Evolutionary conservation across 179 eudicot species (phyloP), one percentile per base, ranked within the genome.

Genomic region (Sideroxylon spinosum): DNA sequence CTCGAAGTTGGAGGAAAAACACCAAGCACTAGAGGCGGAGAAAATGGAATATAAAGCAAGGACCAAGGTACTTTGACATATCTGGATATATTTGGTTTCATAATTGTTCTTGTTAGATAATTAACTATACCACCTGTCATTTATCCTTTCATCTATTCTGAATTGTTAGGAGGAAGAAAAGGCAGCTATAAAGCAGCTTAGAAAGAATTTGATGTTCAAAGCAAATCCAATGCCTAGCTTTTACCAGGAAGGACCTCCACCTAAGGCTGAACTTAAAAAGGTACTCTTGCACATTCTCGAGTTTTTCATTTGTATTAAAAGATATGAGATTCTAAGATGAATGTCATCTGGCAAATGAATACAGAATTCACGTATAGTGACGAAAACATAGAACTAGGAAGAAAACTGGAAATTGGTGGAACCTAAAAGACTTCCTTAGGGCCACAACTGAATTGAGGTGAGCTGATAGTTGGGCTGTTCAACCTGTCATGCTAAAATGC

Each of bases 211-310:
- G 97, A 78, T 75, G 77, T 83, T 79, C 81, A 93, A 75, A 89
- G 98, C 98, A 74, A 89, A 90, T 75, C 98, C 97, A 50, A 90
- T 95, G 72, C 98, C 98, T 68, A 86, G 44, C 62, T 93, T 93
- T 84, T 93, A 90, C 84, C 86, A 86, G 69, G 89, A 85, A 75
- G 86, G 83, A 63, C 93, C 95, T 80, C 87, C 95, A 60, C 94
- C 94, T 11, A 90, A 89, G 85, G 82, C 82, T 78, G 92, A 90
- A 81, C 92, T 89, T 20, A 87, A 85, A 83, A 90, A 90, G 94
- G 94, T 90, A 86, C 6, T 14, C 44, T 37, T 37, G 44, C 44
- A 37, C 9, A 20, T 6, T 55, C 29, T 28, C 68, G 75, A 78
- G 17, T 69, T 62, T 9, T 56, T 55, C 63, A 52, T 48, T 20